Conservation (phyloP, 1,284 basidiomycete species). For the Rhodotorula sp. region DNA sequence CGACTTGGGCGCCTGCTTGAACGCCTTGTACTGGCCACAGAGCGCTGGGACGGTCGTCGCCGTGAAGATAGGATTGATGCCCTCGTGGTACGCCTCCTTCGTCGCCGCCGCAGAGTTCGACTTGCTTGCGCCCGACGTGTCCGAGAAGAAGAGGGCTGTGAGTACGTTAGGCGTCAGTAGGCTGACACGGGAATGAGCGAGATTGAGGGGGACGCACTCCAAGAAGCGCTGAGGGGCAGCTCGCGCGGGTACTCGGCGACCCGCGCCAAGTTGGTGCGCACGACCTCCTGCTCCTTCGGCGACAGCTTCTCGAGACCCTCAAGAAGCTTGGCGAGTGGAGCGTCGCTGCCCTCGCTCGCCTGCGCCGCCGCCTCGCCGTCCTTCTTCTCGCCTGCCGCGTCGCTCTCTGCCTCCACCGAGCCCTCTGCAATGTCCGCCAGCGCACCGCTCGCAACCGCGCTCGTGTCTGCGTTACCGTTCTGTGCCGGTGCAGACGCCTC, state of each 20-base stretch:
- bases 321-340: conserved; percentile 24
- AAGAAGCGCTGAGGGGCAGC: conserved; percentile 35
- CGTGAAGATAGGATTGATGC: conserved; percentile 33
- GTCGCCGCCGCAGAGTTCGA: conserved; percentile 33
- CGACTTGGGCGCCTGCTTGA: conserved; percentile 35
- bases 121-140: conserved; percentile 38
- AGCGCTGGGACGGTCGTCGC: conserved; percentile 30
- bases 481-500: background rate
- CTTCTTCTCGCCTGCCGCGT: conserved; percentile 6
- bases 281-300: conserved; percentile 17
- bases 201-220: conserved; percentile 30
- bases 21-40: conserved; percentile 39
- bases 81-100: conserved; percentile 39
- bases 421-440: conserved; percentile 13
- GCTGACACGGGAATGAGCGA: background rate
- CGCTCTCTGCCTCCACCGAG: background rate
- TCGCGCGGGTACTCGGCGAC: conserved; percentile 31
- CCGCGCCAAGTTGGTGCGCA: conserved; percentile 34
- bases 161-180: background rate
- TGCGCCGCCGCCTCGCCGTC: background rate
- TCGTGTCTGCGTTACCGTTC: background rate
- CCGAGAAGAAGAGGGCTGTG: conserved; percentile 41
- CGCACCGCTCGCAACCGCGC: background rate
- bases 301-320: conserved; percentile 15
- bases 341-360: background rate